phyloP scores from a whole-genome alignment of 805 yeast species.

The Yarrowia divulgata region DNA sequence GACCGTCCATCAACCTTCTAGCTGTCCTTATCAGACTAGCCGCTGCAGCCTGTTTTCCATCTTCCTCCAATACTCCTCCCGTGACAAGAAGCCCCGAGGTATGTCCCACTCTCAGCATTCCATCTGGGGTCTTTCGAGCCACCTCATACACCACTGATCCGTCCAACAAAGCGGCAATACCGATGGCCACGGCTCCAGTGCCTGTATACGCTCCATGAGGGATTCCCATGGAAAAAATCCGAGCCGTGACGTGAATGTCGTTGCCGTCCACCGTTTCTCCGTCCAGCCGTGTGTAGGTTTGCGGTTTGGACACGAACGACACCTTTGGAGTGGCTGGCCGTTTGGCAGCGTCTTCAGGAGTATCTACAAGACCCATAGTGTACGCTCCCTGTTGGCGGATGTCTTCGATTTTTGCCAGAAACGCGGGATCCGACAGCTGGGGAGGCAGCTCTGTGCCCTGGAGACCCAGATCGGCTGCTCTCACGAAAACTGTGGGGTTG shows the following conservation, averaged over 20 bases:
- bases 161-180: conserved; percentile 36
- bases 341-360: conserved; percentile 35
- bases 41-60: conserved; percentile 20
- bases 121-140: conserved; percentile 2
- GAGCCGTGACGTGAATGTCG: conserved; percentile 14
- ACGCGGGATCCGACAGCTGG: conserved; percentile 8
- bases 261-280: neutral
- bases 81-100: conserved; percentile 31
- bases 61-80: conserved; percentile 16
- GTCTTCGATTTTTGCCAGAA: conserved; percentile 36
- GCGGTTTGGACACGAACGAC: conserved; percentile 36
- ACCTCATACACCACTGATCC: conserved; percentile 35
- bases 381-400: conserved; percentile 40
- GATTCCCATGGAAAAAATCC: conserved; percentile 41
- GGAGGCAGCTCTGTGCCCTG: conserved; percentile 26
- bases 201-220: conserved; percentile 41
- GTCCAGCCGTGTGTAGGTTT: conserved; percentile 6
- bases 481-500: conserved; percentile 29
- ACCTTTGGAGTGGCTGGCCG: conserved; percentile 42
- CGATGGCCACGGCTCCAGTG: conserved; percentile 41
- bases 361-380: conserved; percentile 40
- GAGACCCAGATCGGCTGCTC: conserved; percentile 19
- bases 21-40: conserved; percentile 17
- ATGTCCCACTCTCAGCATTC: conserved; percentile 35
- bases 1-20: conserved; percentile 29